Conservation (phyloP, 805 yeast genomes). For the Pichia scutulata region DNA sequence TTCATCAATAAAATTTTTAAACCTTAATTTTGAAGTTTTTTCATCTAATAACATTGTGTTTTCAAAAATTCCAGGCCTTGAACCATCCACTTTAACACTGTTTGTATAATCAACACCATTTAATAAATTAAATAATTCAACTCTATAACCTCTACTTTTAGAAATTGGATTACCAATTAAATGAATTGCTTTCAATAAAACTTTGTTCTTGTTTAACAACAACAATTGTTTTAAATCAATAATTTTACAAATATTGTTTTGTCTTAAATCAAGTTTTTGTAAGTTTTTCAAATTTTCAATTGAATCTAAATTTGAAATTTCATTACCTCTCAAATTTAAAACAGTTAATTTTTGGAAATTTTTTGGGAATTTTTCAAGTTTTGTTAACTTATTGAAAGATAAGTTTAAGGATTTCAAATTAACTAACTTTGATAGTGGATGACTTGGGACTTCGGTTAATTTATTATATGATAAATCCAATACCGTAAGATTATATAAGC, state of each 20-base stretch:
- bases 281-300: constrained; percentile 35
- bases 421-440: constrained; percentile 40
- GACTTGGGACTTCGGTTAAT: constrained; percentile 41
- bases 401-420: constrained; percentile 46
- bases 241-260: constrained; percentile 35
- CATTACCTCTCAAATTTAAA: constrained; percentile 45
- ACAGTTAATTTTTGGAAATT: constrained; percentile 37
- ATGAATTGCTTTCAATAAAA: constrained; percentile 21
- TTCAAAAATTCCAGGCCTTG: constrained; percentile 56
- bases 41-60: constrained; percentile 45
- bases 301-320: constrained; percentile 34
- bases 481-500: constrained; percentile 28
- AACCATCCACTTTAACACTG: constrained; percentile 46
- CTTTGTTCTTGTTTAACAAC: constrained; percentile 18
- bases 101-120: constrained; percentile 46
- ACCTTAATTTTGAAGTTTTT: constrained; percentile 36
- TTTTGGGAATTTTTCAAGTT: constrained; percentile 28
- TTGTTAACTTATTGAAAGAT: constrained; percentile 39
- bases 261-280: constrained; percentile 47
- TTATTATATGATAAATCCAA: constrained; percentile 51
- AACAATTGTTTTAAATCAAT: constrained; percentile 35
- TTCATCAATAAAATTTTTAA: constrained; percentile 34
- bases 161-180: constrained; percentile 34
- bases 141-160: constrained; percentile 36
- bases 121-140: constrained; percentile 47